Evolutionary conservation across 129 eudicot species (phyloP).

Genomic region (Lonicera japonica): DNA sequence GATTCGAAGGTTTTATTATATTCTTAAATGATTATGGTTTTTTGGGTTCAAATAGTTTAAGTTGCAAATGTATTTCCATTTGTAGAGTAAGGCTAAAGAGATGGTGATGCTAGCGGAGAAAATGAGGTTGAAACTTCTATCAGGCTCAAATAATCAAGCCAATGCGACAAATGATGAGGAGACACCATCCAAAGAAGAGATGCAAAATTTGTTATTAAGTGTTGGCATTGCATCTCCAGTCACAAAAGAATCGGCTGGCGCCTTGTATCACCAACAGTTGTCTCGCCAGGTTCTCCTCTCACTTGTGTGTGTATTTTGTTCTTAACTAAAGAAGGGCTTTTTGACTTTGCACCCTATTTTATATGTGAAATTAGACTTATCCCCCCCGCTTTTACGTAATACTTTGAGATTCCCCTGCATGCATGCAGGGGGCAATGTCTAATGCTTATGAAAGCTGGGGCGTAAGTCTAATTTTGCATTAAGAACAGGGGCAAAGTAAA

Average conservation of each 20-base stretch:
- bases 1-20: background rate
- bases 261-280: slow-evolving; percentile 89
- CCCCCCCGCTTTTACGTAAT: no score
- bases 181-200: slow-evolving; percentile 89
- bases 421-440: no score
- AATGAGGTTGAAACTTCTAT: slow-evolving; percentile 84
- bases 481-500: no score
- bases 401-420: no score
- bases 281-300: slow-evolving; percentile 75
- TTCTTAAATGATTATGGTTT: background rate
- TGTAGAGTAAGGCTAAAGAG: slow-evolving; percentile 86
- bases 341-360: background rate
- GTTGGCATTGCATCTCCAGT: slow-evolving; percentile 96
- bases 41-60: background rate
- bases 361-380: no score
- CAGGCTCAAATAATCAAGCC: slow-evolving; percentile 56
- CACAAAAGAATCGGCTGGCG: slow-evolving; percentile 97
- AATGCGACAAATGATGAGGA: slow-evolving; percentile 61
- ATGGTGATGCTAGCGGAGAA: slow-evolving; percentile 96
- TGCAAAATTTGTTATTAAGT: slow-evolving; percentile 93
- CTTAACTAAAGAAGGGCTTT: no score
- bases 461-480: no score
- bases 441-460: no score
- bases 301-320: background rate
- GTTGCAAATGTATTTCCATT: background rate